Percentiles rank a stretch among this genome's conserved stretches.
Conservation (phyloP, 345 rosid species). For the Gossypium thurberi region DNA sequence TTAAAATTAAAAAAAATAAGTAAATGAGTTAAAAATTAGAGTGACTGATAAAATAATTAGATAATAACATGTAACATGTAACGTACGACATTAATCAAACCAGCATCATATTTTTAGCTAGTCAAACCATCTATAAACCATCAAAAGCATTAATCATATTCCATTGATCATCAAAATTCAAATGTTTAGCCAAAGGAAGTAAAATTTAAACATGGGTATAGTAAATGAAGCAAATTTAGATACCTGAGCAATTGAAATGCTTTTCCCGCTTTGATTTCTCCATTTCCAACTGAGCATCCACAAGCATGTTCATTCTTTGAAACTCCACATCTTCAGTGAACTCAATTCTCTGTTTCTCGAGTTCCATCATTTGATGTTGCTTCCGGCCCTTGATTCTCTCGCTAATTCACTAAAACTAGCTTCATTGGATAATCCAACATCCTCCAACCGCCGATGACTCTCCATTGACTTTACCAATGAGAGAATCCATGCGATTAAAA, state of each 20-base stretch:
- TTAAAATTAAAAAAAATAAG: no score
- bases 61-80: no score
- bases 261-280: conserved; percentile 42
- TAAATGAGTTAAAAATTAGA: no score
- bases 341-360: conserved; percentile 78
- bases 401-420: conserved; percentile 51
- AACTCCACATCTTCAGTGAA: conserved; percentile 62
- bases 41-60: no score
- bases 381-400: conserved; percentile 50
- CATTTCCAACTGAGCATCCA: conserved; percentile 61
- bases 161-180: neutral
- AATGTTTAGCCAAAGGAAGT: neutral
- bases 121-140: no score
- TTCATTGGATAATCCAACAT: conserved; percentile 34
- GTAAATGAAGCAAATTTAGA: neutral
- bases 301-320: conserved; percentile 64
- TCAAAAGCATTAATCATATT: neutral
- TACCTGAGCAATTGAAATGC: conserved; percentile 27
- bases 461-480: conserved; percentile 41
- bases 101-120: neutral
- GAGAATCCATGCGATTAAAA: conserved; percentile 25
- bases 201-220: neutral
- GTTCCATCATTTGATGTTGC: conserved; percentile 55
- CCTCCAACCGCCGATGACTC: conserved; percentile 32
- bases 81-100: no score